phyloP scores from a whole-genome alignment of 1,284 basidiomycete genomes.

The Sporisorium iseilematis-ciliati region DNA sequence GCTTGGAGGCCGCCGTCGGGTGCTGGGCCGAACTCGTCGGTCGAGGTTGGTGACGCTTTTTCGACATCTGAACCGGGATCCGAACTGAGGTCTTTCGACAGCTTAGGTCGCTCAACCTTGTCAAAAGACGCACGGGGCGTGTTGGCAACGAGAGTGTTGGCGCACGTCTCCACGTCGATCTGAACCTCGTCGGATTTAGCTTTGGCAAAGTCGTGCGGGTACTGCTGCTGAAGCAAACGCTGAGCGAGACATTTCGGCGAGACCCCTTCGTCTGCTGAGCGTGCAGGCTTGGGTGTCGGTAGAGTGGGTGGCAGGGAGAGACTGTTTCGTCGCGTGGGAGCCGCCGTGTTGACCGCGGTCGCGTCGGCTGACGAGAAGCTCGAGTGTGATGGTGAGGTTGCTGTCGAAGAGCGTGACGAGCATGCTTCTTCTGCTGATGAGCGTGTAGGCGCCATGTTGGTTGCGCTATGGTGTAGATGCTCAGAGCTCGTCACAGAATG shows the following conservation, averaged over 20 bases:
- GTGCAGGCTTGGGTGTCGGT: conserved; percentile 3
- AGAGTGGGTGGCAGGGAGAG: conserved; percentile 12
- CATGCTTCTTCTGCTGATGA: conserved; percentile 7
- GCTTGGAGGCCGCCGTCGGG: conserved; percentile 48
- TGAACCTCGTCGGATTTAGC: not conserved
- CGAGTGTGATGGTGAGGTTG: conserved; percentile 24
- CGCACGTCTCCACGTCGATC: conserved; percentile 23
- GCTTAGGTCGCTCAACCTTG: conserved; percentile 27
- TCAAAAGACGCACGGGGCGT: conserved; percentile 38
- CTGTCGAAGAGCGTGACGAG: conserved; percentile 27
- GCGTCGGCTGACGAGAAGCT: conserved; percentile 35
- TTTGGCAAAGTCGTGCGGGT: not conserved
- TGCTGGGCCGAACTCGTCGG: conserved; percentile 11
- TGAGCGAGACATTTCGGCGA: conserved; percentile 48
- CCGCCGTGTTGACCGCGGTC: conserved; percentile 49
- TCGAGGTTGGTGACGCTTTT: not conserved
- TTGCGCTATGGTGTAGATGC: not conserved
- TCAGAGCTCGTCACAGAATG: not conserved
- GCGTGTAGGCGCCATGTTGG: conserved; percentile 18
- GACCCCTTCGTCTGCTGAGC: conserved; percentile 15
- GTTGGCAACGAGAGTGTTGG: conserved; percentile 41
- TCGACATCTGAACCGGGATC: conserved; percentile 15
- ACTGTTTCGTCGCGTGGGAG: conserved; percentile 49
- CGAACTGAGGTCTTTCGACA: conserved; percentile 2
- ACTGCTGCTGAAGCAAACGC: conserved; percentile 37